Evolutionary conservation across 2,329 filamentous ascomycete genomes (phyloP).

Genomic region (Fusarium globosum): DNA sequence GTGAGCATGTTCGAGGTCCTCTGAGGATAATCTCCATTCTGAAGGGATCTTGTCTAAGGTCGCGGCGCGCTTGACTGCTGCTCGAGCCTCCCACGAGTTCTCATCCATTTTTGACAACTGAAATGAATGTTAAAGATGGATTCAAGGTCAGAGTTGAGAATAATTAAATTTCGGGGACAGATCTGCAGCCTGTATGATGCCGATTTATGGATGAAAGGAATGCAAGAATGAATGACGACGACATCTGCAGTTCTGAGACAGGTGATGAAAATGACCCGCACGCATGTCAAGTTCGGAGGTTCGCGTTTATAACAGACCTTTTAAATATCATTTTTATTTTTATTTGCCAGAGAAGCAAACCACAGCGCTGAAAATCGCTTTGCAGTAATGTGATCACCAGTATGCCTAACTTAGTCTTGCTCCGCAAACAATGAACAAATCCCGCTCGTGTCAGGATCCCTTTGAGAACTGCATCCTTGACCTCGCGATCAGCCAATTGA

Average conservation of each 20-base stretch:
- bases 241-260: background rate
- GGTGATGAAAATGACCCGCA: background rate
- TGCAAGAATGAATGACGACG: background rate
- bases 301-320: too few species aligned
- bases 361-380: fast-evolving
- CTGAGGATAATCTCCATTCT: slow-evolving; percentile 32
- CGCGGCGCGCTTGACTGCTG: slow-evolving; percentile 31
- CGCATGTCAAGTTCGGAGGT: too few species aligned
- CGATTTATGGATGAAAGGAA: fast-evolving
- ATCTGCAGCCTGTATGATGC: background rate
- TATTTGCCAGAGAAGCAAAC: background rate
- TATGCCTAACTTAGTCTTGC: too few species aligned
- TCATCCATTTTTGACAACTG: background rate
- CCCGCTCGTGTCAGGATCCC: background rate
- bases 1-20: slow-evolving; percentile 24
- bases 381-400: fast-evolving
- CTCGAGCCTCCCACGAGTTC: slow-evolving; percentile 19
- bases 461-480: background rate
- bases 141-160: background rate
- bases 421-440: fast-evolving
- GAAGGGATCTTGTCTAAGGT: slow-evolving; percentile 30
- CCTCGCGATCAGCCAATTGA: background rate
- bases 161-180: fast-evolving
- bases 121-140: fast-evolving
- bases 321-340: background rate